These are phyloP conservation scores for Geotrichum fermentans DNA, from an alignment of 1,139 yeast species.

Conservation along the genomic window DNA sequence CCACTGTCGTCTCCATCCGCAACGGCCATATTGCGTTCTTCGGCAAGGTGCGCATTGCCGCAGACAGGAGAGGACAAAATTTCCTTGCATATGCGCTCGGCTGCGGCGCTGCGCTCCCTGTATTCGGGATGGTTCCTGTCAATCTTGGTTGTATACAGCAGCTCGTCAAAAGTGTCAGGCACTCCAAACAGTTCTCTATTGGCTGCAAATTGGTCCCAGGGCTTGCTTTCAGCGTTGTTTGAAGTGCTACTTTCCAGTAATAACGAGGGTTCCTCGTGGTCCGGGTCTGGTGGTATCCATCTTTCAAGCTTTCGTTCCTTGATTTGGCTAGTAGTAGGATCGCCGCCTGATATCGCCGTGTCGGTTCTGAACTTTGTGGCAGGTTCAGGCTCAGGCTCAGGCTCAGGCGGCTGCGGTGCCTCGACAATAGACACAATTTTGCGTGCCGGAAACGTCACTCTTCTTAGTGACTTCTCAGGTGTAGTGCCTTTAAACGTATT, in stretches of 20 bases:
- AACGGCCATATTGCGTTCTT: constrained; percentile 74
- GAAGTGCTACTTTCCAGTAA: constrained; percentile 50
- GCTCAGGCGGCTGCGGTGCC: no score
- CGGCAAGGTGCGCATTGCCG: constrained; percentile 77
- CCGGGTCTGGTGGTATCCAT: constrained; percentile 83
- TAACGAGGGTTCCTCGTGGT: no score
- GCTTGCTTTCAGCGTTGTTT: constrained; percentile 42
- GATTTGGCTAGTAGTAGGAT: neutral
- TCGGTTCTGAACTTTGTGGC: neutral
- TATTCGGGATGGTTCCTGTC: constrained; percentile 73
- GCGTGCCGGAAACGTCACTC: no score
- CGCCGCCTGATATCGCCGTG: neutral
- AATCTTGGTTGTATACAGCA: constrained; percentile 80
- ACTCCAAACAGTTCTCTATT: constrained; percentile 88
- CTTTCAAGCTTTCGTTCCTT: constrained; percentile 44
- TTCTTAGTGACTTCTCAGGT: no score
- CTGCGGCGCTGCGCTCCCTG: constrained; percentile 57
- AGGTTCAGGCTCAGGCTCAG: no score
- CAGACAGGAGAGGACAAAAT: constrained; percentile 62
- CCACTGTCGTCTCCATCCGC: constrained; percentile 92
- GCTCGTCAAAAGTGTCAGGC: constrained; percentile 81
- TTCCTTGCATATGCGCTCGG: constrained; percentile 75
- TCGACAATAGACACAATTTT: no score
- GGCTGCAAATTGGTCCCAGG: constrained; percentile 91
- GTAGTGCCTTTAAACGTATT: no score